Evolutionary conservation across 805 yeast genomes (phyloP), one percentile per base, ranked within the genome.

Genomic region (Candida sithepensis): DNA sequence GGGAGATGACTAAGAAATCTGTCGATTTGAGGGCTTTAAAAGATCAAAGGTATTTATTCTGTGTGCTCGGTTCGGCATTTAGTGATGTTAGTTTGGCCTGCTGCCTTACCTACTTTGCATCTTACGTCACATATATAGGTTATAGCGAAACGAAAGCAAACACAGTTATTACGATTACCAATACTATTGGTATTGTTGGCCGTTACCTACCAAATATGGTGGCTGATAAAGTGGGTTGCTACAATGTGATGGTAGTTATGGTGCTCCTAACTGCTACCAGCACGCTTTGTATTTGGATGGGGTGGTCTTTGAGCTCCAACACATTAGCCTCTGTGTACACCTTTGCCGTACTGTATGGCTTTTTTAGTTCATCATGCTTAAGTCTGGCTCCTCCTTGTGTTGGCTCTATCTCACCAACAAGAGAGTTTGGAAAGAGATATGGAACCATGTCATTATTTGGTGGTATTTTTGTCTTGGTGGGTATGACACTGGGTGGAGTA

Each of bases 371-470:
- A 4, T 73, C 85, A 20, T 78, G 79, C 9, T 67, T 84, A 24
- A 73, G 85, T 3, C 60, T 84, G 44, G 71, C 81, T 0, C 88
- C 90, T 0, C 81, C 78, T 8, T 81, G 88, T 47, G 69, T 80
- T 30, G 75, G 82, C 0, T 73, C 75, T 39, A 75, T 84, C 19
- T 75, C 83, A 18, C 76, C 75, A 6, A 79, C 81, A 0, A 69
- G 72, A 47, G 78, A 81, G 44, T 84, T 84, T 59, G 90, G 89
- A 12, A 79, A 77, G 51, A 66, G 84, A 20, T 85, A 79, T 53
- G 88, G 88, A 0, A 74, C 87, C n/a, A 69, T 78, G 57, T 82
- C 77, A 60, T 34, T 51, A 18, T 72, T 78, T 10, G 60, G 67
- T 12, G 65, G 70, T 18, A 4, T 54, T 16, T 18, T 46, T 37